Conservation (phyloP, 2,329 filamentous ascomycete genomes). For the Stemphylium beticola region DNA sequence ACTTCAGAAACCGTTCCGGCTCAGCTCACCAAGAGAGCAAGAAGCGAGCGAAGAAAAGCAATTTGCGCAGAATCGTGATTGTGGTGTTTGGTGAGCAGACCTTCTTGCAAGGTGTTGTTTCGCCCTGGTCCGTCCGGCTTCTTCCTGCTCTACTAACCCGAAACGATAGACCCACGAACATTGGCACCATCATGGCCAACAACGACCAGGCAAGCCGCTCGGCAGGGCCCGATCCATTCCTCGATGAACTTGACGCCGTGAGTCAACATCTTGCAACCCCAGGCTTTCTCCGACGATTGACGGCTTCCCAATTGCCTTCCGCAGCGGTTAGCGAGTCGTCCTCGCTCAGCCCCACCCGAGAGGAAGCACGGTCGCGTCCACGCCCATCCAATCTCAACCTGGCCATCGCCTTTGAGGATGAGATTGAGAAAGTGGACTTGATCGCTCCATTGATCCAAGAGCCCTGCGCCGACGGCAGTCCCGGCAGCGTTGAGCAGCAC, state of each 20-base stretch:
- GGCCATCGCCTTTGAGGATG: constrained; percentile 37
- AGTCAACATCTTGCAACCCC: constrained; percentile 42
- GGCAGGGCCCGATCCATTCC: constrained; percentile 37
- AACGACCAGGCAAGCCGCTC: constrained; percentile 30
- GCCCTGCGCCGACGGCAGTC: constrained; percentile 40
- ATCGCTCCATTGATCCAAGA: constrained; percentile 44
- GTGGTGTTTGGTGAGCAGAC: constrained; percentile 22
- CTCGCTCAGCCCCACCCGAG: constrained; percentile 44
- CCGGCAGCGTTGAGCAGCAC: constrained; percentile 32
- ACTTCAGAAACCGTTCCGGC: constrained; percentile 14
- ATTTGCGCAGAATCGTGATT: constrained; percentile 21
- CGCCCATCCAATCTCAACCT: constrained; percentile 44
- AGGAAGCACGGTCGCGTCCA: constrained; percentile 39
- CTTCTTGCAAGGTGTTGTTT: constrained; percentile 38
- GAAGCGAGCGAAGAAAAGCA: constrained; percentile 18
- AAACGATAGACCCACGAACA: constrained; percentile 36
- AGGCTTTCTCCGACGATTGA: constrained; percentile 43
- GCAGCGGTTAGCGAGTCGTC: constrained; percentile 48
- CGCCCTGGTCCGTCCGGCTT: constrained; percentile 20
- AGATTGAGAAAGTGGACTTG: constrained; percentile 41
- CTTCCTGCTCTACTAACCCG: constrained; percentile 34
- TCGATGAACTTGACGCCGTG: constrained; percentile 43
- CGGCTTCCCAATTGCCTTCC: constrained; percentile 46
- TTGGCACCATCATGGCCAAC: constrained; percentile 37
- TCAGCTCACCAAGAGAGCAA: constrained; percentile 13